A percentile compares a stretch with the other conserved stretches of the same genome.
Evolutionary conservation across 2,329 filamentous ascomycete species (phyloP).

Genomic region (Phialemonium atrogriseum): DNA sequence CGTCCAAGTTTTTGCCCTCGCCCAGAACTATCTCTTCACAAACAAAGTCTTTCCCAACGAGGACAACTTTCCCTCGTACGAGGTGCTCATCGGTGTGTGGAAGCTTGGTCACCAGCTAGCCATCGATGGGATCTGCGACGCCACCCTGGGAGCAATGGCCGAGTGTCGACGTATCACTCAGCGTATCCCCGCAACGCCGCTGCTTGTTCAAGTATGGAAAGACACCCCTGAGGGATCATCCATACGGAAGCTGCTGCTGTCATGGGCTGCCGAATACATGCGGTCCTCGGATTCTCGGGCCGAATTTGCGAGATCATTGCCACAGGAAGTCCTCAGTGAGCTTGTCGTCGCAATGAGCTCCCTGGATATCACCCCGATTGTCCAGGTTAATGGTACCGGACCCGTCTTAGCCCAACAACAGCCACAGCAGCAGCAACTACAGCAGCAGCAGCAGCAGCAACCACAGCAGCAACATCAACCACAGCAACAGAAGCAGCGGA

Average conservation of each 20-base stretch:
- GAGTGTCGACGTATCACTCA: constrained; percentile 44
- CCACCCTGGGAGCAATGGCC: constrained; percentile 48
- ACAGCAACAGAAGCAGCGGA: constrained; percentile 7
- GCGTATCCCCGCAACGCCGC: constrained; percentile 47
- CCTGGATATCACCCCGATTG: constrained; percentile 31
- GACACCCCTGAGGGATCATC: constrained; percentile 53
- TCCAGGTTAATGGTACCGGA: constrained; percentile 17
- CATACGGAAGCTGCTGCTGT: constrained; percentile 48
- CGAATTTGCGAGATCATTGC: constrained; percentile 52
- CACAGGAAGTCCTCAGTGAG: constrained; percentile 54
- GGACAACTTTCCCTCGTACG: constrained; percentile 40
- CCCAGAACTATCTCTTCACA: constrained; percentile 47
- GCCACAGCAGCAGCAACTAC: constrained; percentile 8
- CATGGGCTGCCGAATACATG: constrained; percentile 58
- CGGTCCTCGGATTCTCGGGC: constrained; percentile 45
- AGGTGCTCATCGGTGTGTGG: constrained; percentile 46
- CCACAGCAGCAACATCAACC: constrained; percentile 8
- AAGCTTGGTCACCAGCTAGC: constrained; percentile 44
- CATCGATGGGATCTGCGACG: constrained; percentile 47
- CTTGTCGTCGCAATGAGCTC: constrained; percentile 55
- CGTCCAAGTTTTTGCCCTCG: constrained; percentile 44
- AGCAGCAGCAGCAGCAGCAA: not conserved
- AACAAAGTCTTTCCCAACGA: constrained; percentile 34
- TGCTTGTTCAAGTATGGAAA: constrained; percentile 54
- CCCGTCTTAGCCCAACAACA: not conserved